Base-by-base conservation (phyloP, 805 yeast genomes). In the Maudiozyma saulgeensis region DNA sequence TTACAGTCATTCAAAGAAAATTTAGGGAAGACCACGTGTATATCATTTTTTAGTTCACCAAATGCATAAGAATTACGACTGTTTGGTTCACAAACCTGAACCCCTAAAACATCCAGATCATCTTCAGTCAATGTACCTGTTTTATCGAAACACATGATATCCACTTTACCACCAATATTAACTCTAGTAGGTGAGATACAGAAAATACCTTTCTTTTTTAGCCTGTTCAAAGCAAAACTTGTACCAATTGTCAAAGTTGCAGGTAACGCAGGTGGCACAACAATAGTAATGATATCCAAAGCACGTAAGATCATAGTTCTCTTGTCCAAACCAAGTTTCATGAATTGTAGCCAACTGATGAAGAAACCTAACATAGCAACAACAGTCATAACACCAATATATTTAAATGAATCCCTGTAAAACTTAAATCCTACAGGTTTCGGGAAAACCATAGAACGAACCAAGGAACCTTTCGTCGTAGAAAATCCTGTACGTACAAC, bases 41-140 rank as follows among this genome's bases (percentile, higher is more conserved):
- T 55, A 43, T 54, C 55, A 4, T 49, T 57, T 7, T 61, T 53
- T 31, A 70, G 46, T 2, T 54, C 56, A 23, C 67, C 60, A 43
- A 69, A 65, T 18, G 52, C 51, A n/a, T 48, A 56, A 3, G 53
- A 52, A 16, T 49, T 52, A 28, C 48, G 55, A 1, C 53, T 44
- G 11, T 37, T 47, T 8, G 66, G 62, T 40, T 56, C 54, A 9
- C 53, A 62, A 26, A 54, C 51, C 49, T 77, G 82, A n/a, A 80
- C 74, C 7, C 87, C 85, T 59, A 89, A 72, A 2, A 93, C 87
- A 63, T 91, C 98, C 37, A 93, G 72, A 0, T 98, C 98, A 63
- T 93, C 99, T 61, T 93, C 98, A 0, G 99, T 93, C 54, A 93
- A 71, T 0, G 99, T 93, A 2, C 99, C 99, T 0, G 99, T 93